These are phyloP conservation scores for Thielaviopsis populi DNA, from an alignment of 2,329 filamentous ascomycete genomes.

Conservation along the genomic window DNA sequence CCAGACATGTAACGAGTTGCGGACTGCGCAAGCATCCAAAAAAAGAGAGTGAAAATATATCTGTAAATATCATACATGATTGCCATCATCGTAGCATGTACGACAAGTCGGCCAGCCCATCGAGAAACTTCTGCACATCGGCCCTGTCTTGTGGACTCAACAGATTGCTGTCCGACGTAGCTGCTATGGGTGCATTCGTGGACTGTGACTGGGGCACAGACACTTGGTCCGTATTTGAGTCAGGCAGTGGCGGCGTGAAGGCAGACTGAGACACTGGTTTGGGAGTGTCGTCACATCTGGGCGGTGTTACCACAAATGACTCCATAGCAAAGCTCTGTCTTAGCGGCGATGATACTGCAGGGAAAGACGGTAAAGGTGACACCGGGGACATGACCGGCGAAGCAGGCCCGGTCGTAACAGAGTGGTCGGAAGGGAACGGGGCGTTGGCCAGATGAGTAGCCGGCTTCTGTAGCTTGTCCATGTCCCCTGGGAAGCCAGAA, in stretches of 20 bases:
- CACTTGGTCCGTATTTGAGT: neutral
- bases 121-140: neutral
- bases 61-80: neutral
- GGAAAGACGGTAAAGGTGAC: neutral
- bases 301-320: neutral
- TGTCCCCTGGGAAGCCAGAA: neutral
- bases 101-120: conserved; percentile 6
- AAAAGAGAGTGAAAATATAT: neutral
- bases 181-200: neutral
- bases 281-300: neutral
- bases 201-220: neutral
- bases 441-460: neutral
- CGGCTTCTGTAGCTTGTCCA: neutral
- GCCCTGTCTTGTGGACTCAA: neutral
- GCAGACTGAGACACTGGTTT: neutral
- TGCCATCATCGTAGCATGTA: conserved; percentile 9
- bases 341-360: neutral
- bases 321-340: neutral
- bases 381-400: neutral
- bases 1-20: neutral
- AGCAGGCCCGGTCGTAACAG: neutral
- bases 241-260: neutral
- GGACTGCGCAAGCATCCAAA: neutral
- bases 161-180: neutral
- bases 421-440: neutral